Evolutionary conservation across 495 filamentous ascomycete species (phyloP).

Genomic region (Penicillium manginii): DNA sequence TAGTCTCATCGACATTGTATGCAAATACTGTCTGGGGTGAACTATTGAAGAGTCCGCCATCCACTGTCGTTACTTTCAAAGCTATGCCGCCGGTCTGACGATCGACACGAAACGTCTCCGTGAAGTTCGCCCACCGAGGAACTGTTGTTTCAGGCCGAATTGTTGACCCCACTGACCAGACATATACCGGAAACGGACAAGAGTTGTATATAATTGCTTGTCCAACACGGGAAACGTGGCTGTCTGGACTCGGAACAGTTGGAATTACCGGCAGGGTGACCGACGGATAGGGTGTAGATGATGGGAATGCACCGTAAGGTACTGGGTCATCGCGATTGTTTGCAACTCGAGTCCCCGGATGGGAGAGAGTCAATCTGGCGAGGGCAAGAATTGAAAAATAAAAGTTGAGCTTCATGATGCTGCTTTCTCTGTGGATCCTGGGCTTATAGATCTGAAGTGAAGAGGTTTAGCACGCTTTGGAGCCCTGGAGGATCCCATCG

Average conservation of each 20-base stretch:
- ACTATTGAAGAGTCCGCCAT: constrained; percentile 53
- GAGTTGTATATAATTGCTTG: constrained; percentile 54
- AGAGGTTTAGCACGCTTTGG: not conserved
- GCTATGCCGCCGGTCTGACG: constrained; percentile 53
- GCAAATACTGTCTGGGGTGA: constrained; percentile 57
- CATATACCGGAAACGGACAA: constrained; percentile 49
- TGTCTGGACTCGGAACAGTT: not conserved
- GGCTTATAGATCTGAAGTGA: too few species aligned
- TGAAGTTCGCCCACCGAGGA: constrained; percentile 30
- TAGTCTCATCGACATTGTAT: constrained; percentile 52
- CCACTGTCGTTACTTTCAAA: constrained; percentile 54
- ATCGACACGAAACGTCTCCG: constrained; percentile 51
- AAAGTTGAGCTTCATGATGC: constrained; percentile 13
- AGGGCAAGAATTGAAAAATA: constrained; percentile 11
- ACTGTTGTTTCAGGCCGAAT: constrained; percentile 36
- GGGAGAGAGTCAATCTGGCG: constrained; percentile 13
- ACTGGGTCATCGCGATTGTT: not conserved
- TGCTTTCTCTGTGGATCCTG: too few species aligned
- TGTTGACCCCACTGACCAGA: constrained; percentile 57
- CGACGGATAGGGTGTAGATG: constrained; percentile 7
- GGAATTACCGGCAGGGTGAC: constrained; percentile 1
- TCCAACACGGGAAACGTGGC: constrained; percentile 35
- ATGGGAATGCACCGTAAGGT: constrained; percentile 14
- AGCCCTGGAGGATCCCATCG: not conserved
- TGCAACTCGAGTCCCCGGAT: constrained; percentile 2